Evolutionary conservation across 768 basidiomycete species (phyloP).

Genomic region (Termitomyces eurrhizus): DNA sequence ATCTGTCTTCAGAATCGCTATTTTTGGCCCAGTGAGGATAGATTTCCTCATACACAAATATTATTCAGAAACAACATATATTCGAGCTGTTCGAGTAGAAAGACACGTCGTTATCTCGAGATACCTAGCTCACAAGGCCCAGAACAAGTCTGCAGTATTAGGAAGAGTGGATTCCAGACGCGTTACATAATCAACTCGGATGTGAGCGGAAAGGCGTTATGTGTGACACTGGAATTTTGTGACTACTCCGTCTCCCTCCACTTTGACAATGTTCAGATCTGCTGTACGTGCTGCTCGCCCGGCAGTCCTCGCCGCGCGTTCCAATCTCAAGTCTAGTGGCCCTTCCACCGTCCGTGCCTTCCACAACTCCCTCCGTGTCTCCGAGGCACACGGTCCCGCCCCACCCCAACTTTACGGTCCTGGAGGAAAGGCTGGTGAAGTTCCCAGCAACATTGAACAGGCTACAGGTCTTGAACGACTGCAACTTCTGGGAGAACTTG

Average conservation of each 20-base stretch:
- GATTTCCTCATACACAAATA: too few species aligned
- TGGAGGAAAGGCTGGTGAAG: conserved; percentile 68
- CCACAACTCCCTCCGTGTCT: conserved; percentile 54
- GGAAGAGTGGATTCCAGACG: neutral
- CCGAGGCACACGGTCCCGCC: conserved; percentile 46
- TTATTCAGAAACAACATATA: neutral
- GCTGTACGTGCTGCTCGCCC: conserved; percentile 45
- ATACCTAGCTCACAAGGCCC: neutral
- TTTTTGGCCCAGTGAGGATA: neutral
- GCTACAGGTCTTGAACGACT: conserved; percentile 96
- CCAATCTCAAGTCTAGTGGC: conserved; percentile 28
- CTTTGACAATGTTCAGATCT: conserved; percentile 38
- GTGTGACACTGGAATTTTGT: conserved; percentile 19
- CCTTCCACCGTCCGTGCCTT: conserved; percentile 46
- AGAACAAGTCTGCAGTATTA: neutral
- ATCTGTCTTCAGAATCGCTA: neutral
- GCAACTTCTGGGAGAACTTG: conserved; percentile 83
- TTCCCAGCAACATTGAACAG: conserved; percentile 85
- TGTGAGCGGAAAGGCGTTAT: conserved; percentile 26
- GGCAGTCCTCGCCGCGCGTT: conserved; percentile 34
- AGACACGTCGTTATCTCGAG: conserved; percentile 4
- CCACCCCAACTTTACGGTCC: conserved; percentile 67
- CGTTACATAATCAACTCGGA: conserved; percentile 23
- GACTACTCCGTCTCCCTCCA: conserved; percentile 20
- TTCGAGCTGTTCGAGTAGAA: neutral